Evolutionary conservation across 345 rosid species (phyloP).

Genomic region (Cochlearia excelsa): DNA sequence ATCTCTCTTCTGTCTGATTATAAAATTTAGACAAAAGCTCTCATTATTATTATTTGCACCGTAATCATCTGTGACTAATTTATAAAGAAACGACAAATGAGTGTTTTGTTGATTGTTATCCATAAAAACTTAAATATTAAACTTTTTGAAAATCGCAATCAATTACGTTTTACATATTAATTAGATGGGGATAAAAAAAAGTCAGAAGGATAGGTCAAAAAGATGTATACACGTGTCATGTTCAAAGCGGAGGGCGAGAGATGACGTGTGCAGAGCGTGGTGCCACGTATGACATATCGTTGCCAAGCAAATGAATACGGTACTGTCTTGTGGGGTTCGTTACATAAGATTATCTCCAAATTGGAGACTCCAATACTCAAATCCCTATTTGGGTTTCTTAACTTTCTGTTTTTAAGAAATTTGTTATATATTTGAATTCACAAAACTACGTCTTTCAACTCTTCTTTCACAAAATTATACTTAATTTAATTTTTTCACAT

Average conservation of each 20-base stretch:
- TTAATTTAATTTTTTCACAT: too few species aligned
- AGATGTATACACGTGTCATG: not conserved
- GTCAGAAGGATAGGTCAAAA: not conserved
- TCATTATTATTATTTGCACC: not conserved
- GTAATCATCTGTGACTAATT: not conserved
- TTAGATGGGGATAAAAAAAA: not conserved
- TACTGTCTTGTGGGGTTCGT: too few species aligned
- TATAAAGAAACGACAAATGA: slow-evolving; percentile 19
- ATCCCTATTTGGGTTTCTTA: too few species aligned
- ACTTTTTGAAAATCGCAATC: not conserved
- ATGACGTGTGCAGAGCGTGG: not conserved
- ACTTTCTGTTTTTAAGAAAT: too few species aligned
- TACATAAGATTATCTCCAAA: too few species aligned
- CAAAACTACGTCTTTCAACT: too few species aligned
- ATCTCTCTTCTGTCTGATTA: not conserved
- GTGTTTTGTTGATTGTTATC: slow-evolving; percentile 16
- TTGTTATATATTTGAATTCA: too few species aligned
- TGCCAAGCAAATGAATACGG: not conserved
- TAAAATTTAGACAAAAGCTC: not conserved
- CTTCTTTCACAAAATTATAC: too few species aligned
- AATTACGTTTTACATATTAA: not conserved
- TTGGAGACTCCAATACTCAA: too few species aligned
- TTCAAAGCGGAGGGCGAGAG: not conserved
- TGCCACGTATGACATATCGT: not conserved
- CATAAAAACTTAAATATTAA: not conserved